phyloP scores from a whole-genome alignment of 1,284 basidiomycete genomes.

The Trichosporon sp. region DNA sequence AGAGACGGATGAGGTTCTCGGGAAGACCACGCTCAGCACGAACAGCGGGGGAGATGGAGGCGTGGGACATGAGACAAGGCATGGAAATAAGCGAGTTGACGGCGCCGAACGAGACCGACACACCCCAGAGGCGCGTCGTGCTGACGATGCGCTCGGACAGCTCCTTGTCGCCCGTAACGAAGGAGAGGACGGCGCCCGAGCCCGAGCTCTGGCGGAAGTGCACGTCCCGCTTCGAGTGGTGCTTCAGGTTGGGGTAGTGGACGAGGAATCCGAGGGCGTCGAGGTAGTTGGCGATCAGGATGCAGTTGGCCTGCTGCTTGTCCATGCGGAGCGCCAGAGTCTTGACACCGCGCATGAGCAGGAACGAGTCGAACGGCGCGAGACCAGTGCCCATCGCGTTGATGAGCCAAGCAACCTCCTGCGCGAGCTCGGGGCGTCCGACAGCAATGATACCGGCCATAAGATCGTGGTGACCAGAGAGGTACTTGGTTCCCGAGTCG shows the following conservation, averaged over 20 bases:
- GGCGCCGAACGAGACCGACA: conserved; percentile 96
- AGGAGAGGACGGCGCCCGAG: conserved; percentile 90
- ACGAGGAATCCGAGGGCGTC: conserved; percentile 85
- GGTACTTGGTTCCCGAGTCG: conserved; percentile 97
- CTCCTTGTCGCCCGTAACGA: conserved; percentile 88
- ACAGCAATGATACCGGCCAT: conserved; percentile 97
- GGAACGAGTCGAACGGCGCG: conserved; percentile 93
- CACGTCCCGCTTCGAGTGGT: conserved; percentile 80
- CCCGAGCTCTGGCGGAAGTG: conserved; percentile 88
- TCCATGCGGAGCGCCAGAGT: conserved; percentile 97
- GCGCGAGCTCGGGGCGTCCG: conserved; percentile 85
- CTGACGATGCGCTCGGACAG: conserved; percentile 92
- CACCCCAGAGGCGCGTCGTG: conserved; percentile 91
- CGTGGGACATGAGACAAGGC: conserved; percentile 99
- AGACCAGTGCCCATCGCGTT: conserved; percentile 98
- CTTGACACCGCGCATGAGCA: conserved; percentile 93
- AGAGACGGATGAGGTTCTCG: conserved; percentile 95
- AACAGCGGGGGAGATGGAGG: conserved; percentile 91
- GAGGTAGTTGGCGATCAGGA: conserved; percentile 85
- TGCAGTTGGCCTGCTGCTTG: conserved; percentile 82
- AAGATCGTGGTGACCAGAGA: conserved; percentile 97
- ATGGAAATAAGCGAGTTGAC: conserved; percentile 99
- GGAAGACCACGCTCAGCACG: conserved; percentile 92
- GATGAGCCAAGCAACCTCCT: conserved; percentile 88
- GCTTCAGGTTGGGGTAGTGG: conserved; percentile 86